Conservation (phyloP, 1,139 yeast genomes). For the Geotrichum restrictum region DNA sequence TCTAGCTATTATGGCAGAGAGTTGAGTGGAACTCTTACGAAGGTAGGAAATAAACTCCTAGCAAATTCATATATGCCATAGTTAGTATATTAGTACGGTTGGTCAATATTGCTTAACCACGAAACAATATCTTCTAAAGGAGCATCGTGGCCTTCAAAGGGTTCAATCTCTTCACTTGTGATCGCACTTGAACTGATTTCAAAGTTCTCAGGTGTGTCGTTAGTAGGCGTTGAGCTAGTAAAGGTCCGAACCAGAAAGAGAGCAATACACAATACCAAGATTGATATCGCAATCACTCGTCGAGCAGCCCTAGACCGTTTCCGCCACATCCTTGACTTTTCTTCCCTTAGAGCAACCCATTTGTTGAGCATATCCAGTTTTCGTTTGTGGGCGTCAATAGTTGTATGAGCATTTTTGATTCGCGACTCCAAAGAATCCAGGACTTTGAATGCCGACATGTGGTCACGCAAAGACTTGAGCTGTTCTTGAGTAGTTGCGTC, state of each 20-base stretch:
- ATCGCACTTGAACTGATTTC: no score
- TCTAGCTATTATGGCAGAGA: no score
- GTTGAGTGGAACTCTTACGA: no score
- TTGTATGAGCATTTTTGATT: conserved; percentile 8
- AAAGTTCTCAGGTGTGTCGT: no score
- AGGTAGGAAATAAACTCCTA: no score
- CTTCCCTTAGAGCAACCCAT: conserved; percentile 16
- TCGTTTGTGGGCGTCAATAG: conserved; percentile 10
- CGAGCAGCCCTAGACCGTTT: conserved; percentile 6
- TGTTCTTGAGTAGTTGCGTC: conserved; percentile 9
- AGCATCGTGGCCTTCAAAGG: neutral
- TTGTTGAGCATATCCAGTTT: conserved; percentile 10
- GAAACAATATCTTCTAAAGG: conserved; percentile 13
- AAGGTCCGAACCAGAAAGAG: neutral
- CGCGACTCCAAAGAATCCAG: conserved; percentile 17
- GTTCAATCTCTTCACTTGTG: neutral
- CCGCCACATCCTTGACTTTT: conserved; percentile 3
- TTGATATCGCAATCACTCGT: neutral
- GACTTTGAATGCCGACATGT: conserved; percentile 13
- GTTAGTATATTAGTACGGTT: neutral
- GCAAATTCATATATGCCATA: no score
- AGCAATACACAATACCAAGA: neutral
- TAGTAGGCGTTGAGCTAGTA: neutral
- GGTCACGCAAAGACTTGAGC: conserved; percentile 9
- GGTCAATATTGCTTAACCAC: conserved; percentile 13